A percentile compares a stretch with the other conserved stretches of the same genome.
phyloP scores from a whole-genome alignment of 495 filamentous ascomycete genomes.

The Aspergillus cavernicola region DNA sequence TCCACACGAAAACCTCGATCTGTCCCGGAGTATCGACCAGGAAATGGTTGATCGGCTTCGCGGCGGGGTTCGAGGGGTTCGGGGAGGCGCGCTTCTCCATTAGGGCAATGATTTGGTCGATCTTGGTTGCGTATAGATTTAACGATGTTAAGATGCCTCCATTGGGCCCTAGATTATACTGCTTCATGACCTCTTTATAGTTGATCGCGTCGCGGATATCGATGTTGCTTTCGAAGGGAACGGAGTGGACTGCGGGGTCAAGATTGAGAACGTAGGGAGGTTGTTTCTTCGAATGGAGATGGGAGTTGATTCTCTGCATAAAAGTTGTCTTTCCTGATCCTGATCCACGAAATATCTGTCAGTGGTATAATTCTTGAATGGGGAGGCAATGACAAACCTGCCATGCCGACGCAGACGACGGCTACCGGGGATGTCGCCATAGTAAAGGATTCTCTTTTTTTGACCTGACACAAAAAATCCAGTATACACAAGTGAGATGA shows the following conservation, averaged over 20 bases:
- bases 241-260: conserved; percentile 86
- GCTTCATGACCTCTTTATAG: conserved; percentile 99
- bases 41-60: conserved; percentile 73
- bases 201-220: conserved; percentile 98
- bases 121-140: conserved; percentile 95
- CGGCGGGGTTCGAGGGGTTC: conserved; percentile 56
- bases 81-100: conserved; percentile 80
- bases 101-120: conserved; percentile 86
- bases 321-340: conserved; percentile 98
- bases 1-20: conserved; percentile 99
- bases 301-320: conserved; percentile 76
- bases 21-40: conserved; percentile 95
- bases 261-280: conserved; percentile 92
- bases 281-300: conserved; percentile 13
- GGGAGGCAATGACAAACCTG: conserved; percentile 47
- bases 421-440: conserved; percentile 58
- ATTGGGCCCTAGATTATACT: conserved; percentile 97
- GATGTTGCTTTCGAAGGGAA: conserved; percentile 99
- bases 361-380: neutral
- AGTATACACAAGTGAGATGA: too few species aligned
- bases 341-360: conserved; percentile 23
- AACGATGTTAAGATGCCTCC: conserved; percentile 95
- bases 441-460: too few species aligned
- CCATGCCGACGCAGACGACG: conserved; percentile 97
- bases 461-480: too few species aligned